Conservation (phyloP, 306 rosid genomes). For the Malus domestica region DNA sequence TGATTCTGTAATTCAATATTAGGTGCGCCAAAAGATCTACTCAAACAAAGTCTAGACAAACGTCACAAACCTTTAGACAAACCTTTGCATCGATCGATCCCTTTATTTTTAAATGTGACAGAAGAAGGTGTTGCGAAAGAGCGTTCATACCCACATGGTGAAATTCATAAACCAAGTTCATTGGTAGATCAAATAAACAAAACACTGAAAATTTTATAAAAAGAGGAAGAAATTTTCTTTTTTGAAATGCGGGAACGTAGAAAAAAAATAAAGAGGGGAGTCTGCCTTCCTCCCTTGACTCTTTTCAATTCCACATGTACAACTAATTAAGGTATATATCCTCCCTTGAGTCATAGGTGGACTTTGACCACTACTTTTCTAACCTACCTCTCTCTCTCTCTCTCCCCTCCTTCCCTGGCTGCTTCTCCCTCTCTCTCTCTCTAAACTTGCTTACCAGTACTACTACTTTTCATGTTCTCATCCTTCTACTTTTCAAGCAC, state of each 20-base stretch:
- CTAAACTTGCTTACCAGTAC: not conserved
- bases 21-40: not conserved
- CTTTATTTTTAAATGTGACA: not conserved
- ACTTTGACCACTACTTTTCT: slow-evolving; percentile 89
- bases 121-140: not conserved
- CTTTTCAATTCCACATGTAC: slow-evolving; percentile 27
- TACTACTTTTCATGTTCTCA: slow-evolving; percentile 46
- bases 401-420: slow-evolving; percentile 10
- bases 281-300: slow-evolving; percentile 61
- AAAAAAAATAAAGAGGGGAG: slow-evolving; percentile 15
- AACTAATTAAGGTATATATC: not conserved
- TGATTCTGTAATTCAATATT: not conserved
- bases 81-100: not conserved
- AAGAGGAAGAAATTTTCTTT: not conserved
- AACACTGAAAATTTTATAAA: not conserved
- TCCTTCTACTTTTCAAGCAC: not conserved
- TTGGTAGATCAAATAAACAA: not conserved
- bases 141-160: not conserved
- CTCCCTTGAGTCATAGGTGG: slow-evolving; percentile 16
- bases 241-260: not conserved
- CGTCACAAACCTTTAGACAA: not conserved
- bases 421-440: slow-evolving; percentile 9
- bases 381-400: not conserved
- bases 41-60: not conserved
- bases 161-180: not conserved